A percentile compares a stretch with the other conserved stretches of the same genome.
Conservation (phyloP, 257 asterid species). For the Solanum neorickii region DNA sequence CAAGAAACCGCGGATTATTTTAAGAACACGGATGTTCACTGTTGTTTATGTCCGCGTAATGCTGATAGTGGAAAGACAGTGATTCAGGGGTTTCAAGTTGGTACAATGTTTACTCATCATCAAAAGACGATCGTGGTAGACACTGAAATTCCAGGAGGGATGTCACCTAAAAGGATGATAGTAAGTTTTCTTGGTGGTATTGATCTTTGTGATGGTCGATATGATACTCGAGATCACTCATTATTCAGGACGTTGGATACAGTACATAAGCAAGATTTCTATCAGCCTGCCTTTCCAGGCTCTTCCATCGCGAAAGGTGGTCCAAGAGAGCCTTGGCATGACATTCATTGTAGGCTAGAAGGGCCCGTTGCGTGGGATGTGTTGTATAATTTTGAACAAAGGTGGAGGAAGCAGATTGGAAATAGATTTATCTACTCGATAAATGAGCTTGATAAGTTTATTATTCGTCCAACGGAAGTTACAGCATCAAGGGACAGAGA, state of each 20-base stretch:
- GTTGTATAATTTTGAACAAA: conserved; percentile 79
- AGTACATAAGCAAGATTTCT: conserved; percentile 58
- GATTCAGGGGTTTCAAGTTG: conserved; percentile 54
- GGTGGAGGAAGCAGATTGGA: conserved; percentile 72
- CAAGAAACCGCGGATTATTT: conserved; percentile 56
- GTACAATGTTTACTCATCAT: conserved; percentile 86
- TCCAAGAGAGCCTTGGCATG: conserved; percentile 98
- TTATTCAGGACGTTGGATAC: conserved; percentile 50
- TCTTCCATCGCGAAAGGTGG: conserved; percentile 69
- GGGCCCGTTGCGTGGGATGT: conserved; percentile 96
- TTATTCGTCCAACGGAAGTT: conserved; percentile 27
- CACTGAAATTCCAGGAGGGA: conserved; percentile 9
- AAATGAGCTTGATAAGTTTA: conserved; percentile 29
- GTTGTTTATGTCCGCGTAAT: conserved; percentile 67
- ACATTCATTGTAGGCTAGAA: conserved; percentile 66
- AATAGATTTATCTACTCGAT: conserved; percentile 22
- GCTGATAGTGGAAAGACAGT: conserved; percentile 46
- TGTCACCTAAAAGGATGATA: conserved; percentile 30
- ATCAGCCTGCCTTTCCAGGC: conserved; percentile 81
- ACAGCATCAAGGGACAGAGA: conserved; percentile 31
- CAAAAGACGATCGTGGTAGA: conserved; percentile 73
- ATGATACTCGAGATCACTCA: conserved; percentile 52
- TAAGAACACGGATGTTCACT: conserved; percentile 44
- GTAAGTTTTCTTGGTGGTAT: conserved; percentile 80
- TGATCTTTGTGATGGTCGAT: conserved; percentile 90